Base-by-base conservation (phyloP, 345 rosid species). In the Populus nigra region DNA sequence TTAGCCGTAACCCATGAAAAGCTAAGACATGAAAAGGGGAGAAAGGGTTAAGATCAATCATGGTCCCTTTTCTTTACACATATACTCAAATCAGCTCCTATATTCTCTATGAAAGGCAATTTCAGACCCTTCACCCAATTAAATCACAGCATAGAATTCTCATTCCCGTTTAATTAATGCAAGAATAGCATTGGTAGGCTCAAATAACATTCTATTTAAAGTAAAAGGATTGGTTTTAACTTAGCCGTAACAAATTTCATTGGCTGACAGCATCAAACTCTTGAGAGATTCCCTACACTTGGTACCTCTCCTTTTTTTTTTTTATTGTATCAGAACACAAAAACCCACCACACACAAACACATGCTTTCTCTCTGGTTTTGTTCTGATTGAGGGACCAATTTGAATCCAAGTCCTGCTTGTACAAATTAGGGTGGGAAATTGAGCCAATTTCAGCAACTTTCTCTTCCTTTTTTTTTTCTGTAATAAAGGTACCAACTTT, bases 401-500 rank as follows among this genome's bases (percentile, higher is more conserved):
- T 61, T 50, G 53, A 22, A 73, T 73, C 50, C 33, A 7, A 36
- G 27, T 33, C 27, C 23, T 12, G 11, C 22, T 72, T 72, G 10
- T 27, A 50, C 22, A 50, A 47, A 27, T 25, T 27, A 53, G 59
- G 59, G 9, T n/a, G 41, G 69, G 22, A 63, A 20, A 27, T 27
- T 25, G 39, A 68, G 16, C 22, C 45, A 3, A 63, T 39, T 13
- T 25, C 33, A 22, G 0, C 13, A 8, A 7, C 39, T 17, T 9
- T 10, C 62, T 71, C 50, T 25, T 67, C 49, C 8, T 13, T 9
- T 38, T 13, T 13, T 61, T 13, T 35, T 62, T 74, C 13, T 62
- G 7, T n/a, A 7, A 62, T n/a, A 62, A 74, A 74, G 77, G 76
- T 73, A 73, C 16, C n/a, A n/a, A 10, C 38, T 73, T 73, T 62